Conservation (phyloP, 177 flowering plant species). For the Vitis hybrid region DNA sequence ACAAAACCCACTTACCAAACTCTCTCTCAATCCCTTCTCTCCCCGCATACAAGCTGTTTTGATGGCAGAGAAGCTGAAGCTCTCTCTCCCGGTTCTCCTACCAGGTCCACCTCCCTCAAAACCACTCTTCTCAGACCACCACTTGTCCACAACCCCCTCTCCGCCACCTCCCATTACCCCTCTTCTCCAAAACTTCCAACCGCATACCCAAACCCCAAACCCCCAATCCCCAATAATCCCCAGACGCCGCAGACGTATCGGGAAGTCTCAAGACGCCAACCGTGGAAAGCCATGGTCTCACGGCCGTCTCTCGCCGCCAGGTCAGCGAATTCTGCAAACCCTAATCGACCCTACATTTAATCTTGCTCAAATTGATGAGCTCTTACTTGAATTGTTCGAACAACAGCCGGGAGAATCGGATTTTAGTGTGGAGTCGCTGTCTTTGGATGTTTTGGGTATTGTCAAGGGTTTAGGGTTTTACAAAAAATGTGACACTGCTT, state of each 20-base stretch:
- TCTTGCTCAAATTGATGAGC: constrained; percentile 21
- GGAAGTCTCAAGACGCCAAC: constrained; percentile 62
- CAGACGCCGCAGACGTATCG: constrained; percentile 46
- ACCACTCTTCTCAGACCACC: constrained; percentile 41
- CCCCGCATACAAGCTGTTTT: constrained; percentile 4
- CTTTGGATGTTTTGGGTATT: constrained; percentile 56
- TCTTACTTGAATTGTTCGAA: constrained; percentile 30
- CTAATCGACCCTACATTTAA: constrained; percentile 43
- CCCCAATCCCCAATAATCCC: constrained; percentile 18
- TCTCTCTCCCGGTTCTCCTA: constrained; percentile 70
- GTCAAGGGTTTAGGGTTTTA: constrained; percentile 67
- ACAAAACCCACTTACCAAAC: background rate
- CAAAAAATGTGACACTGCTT: constrained; percentile 58
- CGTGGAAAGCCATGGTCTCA: constrained; percentile 79
- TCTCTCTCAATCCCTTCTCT: constrained; percentile 9
- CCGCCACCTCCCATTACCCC: constrained; percentile 32
- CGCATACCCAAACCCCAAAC: constrained; percentile 9
- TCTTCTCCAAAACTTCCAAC: constrained; percentile 46
- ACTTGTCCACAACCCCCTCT: constrained; percentile 8
- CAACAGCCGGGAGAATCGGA: background rate
- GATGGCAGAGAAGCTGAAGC: constrained; percentile 77
- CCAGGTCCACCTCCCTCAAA: constrained; percentile 65
- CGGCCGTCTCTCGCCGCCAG: constrained; percentile 54
- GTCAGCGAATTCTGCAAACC: constrained; percentile 49
- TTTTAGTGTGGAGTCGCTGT: constrained; percentile 22